Evolutionary conservation across 805 yeast species (phyloP).

Genomic region (Torulaspora maleeae): DNA sequence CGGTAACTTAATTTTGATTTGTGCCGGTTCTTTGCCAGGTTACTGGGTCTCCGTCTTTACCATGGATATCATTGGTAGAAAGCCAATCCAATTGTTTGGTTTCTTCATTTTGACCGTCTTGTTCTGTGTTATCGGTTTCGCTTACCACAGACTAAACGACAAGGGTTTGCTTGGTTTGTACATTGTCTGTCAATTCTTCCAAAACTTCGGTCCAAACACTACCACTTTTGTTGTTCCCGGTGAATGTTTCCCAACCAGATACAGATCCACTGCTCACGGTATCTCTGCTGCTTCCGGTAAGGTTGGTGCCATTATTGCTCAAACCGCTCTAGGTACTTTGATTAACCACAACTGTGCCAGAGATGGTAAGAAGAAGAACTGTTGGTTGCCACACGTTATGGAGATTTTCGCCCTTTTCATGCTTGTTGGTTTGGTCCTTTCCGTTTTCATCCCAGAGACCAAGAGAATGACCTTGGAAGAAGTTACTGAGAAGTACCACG

Average conservation of each 20-base stretch:
- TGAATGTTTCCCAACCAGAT: slow-evolving; percentile 90
- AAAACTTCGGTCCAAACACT: slow-evolving; percentile 89
- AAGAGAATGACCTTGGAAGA: slow-evolving; percentile 88
- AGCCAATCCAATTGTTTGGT: slow-evolving; percentile 73
- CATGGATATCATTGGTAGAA: slow-evolving; percentile 78
- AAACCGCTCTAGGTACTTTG: slow-evolving; percentile 80
- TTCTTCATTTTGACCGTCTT: slow-evolving; percentile 65
- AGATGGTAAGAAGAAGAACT: slow-evolving; percentile 45
- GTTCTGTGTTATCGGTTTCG: slow-evolving; percentile 80
- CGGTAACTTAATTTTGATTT: slow-evolving; percentile 86
- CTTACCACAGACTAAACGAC: slow-evolving; percentile 62
- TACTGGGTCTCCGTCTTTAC: slow-evolving; percentile 84
- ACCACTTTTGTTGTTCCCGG: slow-evolving; percentile 90
- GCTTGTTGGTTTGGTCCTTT: slow-evolving; percentile 66
- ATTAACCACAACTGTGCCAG: slow-evolving; percentile 71
- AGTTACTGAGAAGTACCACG: slow-evolving; percentile 75
- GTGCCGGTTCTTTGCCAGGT: slow-evolving; percentile 96
- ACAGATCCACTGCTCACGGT: slow-evolving; percentile 95
- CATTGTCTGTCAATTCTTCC: slow-evolving; percentile 79
- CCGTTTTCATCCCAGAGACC: slow-evolving; percentile 81
- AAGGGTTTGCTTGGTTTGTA: slow-evolving; percentile 71
- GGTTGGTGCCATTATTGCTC: slow-evolving; percentile 90
- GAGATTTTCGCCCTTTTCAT: slow-evolving; percentile 89
- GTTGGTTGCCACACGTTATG: slow-evolving; percentile 91
- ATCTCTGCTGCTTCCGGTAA: slow-evolving; percentile 90